phyloP scores from a whole-genome alignment of 192 early-diverging fungal genomes.

The Spizellomyces sp. region DNA sequence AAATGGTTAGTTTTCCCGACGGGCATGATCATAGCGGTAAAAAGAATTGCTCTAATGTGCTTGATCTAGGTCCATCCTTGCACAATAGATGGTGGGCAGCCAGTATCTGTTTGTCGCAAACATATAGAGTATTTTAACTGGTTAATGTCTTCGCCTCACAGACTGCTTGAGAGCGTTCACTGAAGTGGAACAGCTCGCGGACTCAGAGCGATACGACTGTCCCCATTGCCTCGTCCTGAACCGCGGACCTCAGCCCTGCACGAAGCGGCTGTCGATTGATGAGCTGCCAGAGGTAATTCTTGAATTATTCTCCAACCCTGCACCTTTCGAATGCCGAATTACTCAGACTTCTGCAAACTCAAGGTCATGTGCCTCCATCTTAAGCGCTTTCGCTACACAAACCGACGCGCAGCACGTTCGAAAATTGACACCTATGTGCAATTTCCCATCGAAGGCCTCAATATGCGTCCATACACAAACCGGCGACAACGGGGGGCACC shows the following conservation, averaged over 20 bases:
- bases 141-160: neutral
- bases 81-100: slow-evolving; percentile 9
- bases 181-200: slow-evolving; percentile 20
- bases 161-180: slow-evolving; percentile 30
- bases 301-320: neutral
- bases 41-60: neutral
- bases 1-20: neutral
- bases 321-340: neutral
- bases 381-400: slow-evolving; percentile 24
- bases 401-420: neutral
- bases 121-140: neutral
- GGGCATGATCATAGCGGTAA: neutral
- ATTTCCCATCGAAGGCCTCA: slow-evolving; percentile 20
- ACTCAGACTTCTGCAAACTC: neutral
- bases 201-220: slow-evolving; percentile 29
- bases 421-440: slow-evolving; percentile 25
- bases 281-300: slow-evolving; percentile 23
- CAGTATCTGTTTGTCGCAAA: neutral
- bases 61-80: slow-evolving; percentile 7
- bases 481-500: neutral
- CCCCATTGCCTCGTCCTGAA: slow-evolving; percentile 3
- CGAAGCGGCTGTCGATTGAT: slow-evolving; percentile 17
- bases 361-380: slow-evolving; percentile 32
- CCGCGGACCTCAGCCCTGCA: neutral
- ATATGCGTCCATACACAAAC: slow-evolving; percentile 7